These are phyloP conservation scores for Pseudisothecium myosuroides DNA, from an alignment of 225 moss, liverwort and hornwort genomes.

Conservation along the genomic window DNA sequence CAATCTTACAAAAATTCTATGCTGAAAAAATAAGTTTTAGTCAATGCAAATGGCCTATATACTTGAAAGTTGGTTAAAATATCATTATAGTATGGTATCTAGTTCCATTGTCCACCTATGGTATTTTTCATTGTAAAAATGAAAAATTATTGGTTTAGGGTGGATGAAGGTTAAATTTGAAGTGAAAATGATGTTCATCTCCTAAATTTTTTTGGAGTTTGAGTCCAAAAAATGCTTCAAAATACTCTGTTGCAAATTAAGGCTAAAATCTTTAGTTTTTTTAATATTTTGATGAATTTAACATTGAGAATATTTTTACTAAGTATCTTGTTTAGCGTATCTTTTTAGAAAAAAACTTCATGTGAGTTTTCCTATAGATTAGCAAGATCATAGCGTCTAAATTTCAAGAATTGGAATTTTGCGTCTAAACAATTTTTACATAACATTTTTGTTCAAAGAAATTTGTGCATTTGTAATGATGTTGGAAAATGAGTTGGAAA, in stretches of 20 bases:
- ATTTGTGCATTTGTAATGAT: neutral
- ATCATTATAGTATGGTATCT: too few species aligned
- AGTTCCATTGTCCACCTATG: neutral
- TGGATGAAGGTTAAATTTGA: neutral
- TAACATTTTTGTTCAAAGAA: neutral
- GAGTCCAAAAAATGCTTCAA: neutral
- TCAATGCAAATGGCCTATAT: too few species aligned
- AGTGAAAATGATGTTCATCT: neutral
- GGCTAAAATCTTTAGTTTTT: neutral
- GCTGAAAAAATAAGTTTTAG: too few species aligned
- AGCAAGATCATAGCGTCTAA: neutral
- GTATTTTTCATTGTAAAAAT: neutral
- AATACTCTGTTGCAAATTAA: neutral
- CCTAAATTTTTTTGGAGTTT: neutral
- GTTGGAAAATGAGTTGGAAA: neutral
- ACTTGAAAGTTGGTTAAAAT: too few species aligned
- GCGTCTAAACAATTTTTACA: neutral
- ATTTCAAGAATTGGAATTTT: neutral
- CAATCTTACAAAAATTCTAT: too few species aligned
- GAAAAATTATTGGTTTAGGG: neutral
- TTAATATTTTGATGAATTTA: neutral
- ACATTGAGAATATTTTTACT: rapidly evolving
- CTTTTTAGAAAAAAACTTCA: neutral
- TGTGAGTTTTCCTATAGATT: neutral
- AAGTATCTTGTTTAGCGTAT: neutral